Evolutionary conservation across 2,329 filamentous ascomycete genomes (phyloP), one percentile per base, ranked within the genome.

Genomic region (Macroventuria anomochaeta): DNA sequence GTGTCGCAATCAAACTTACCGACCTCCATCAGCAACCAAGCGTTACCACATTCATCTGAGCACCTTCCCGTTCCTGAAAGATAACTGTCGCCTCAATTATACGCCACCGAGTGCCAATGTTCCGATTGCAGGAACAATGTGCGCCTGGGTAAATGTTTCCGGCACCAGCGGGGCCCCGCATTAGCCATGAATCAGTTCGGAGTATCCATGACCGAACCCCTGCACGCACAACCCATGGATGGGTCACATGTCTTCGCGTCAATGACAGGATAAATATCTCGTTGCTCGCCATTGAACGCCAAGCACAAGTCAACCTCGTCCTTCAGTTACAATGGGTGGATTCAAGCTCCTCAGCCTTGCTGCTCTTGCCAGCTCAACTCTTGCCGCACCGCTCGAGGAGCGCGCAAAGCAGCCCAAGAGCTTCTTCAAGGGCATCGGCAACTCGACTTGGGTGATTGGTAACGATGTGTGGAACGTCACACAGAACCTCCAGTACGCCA

Each of bases 391-490:
- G 3, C 29, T 63, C 2, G 65, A 65, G 28, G 58, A 59, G 32
- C 51, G 58, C n/a, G 55, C 58, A 18, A 55, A 62, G 41, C 64
- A 65, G 37, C 64, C 64, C 0, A 65, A 67, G 56, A 67, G 68
- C 42, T 76, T 76, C 42, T 44, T 76, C 8, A 68, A 69, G 28
- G 63, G 70, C 26, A 15, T 73, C 7, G 66, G 71, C 21, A 63
- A 69, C 33, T 67, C 68, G 15, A 72, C 71, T 2, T 75, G 73
- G 73, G 44, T 73, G 3, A 62, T 78, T 39, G 76, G 76, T 2
- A 78, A 77, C 54, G 68, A 71, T 13, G 53, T 76, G 2, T 78
- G 76, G 76, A 78, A 78, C 55, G 65, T 77, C 26, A 78, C 76
- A 0, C 73, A 76, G 41, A 69, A 71, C 3, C 54, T 61, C 2